Base-by-base conservation (phyloP, 1,284 basidiomycete species). In the Cryptococcus sp. region DNA sequence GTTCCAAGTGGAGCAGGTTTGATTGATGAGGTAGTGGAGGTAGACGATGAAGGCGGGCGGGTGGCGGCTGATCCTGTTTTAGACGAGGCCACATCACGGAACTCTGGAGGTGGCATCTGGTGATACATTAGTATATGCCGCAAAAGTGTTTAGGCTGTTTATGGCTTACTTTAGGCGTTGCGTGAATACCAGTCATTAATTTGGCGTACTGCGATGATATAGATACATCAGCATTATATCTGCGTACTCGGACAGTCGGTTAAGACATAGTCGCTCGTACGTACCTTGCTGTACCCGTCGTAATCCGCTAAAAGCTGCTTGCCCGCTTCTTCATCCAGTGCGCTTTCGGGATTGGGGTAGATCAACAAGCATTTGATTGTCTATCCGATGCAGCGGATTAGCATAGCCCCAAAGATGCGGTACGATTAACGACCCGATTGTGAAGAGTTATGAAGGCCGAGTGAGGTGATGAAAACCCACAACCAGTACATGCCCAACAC, bases 281-380 rank as follows among this genome's bases (percentile, higher is more conserved):
- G 45, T 46, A 76, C 75, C 66, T 86, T 84, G 76, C 86, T 91
- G 69, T 93, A 95, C 67, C 85, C 88, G 45, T 88, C 85, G 75
- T 93, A 93, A 69, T 93, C 87, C 74, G 95, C 93, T 50, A 94
- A 81, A 49, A 97, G 78, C 55, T 95, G 82, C 75, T 93, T 93
- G 17, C 92, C 92, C 0, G 93, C 92, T 76, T 95, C 92, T 73
- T 96, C 93, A 75, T 97, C 91, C 54, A 98, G 81, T 0, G 94
- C 93, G 16, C 90, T 93, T 76, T 97, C 94, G 19, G 94, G 91
- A 74, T 97, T 97, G 15, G 94, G 94, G 70, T 92, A 92, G 67
- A 98, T 96, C 62, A 98, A 84, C 37, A 98, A 85, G 72, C 94
- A 96, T 76, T 93, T 94, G 67, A 96, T 87, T 39, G 90, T 93